These are phyloP conservation scores for Friedmanniomyces endolithicus DNA, from an alignment of 495 filamentous ascomycete species.

Conservation along the genomic window DNA sequence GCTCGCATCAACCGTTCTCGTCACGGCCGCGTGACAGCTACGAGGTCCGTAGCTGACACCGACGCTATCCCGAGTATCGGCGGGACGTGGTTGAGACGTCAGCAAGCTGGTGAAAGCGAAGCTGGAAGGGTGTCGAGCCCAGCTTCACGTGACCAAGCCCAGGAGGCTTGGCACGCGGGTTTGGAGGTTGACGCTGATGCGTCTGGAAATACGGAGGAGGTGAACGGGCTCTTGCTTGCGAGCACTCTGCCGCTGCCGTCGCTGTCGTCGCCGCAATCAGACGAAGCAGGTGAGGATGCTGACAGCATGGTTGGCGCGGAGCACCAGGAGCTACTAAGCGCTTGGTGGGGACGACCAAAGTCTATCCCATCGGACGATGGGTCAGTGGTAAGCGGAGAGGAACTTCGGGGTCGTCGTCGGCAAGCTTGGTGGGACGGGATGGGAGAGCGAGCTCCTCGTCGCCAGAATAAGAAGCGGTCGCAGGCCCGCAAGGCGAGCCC, in stretches of 20 bases:
- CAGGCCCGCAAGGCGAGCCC: not conserved
- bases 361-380: not conserved
- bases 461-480: not conserved
- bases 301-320: not conserved
- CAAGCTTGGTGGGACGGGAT: too few relatives aligned
- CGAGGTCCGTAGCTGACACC: too few relatives aligned
- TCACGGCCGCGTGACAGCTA: too few relatives aligned
- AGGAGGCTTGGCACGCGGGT: too few relatives aligned
- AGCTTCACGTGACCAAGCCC: too few relatives aligned
- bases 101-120: too few relatives aligned
- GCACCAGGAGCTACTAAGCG: not conserved
- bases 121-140: too few relatives aligned
- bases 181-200: too few relatives aligned
- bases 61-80: too few relatives aligned
- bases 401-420: not conserved
- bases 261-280: not conserved
- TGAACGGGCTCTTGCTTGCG: too few relatives aligned
- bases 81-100: too few relatives aligned
- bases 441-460: not conserved
- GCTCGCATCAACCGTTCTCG: not conserved
- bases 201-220: too few relatives aligned
- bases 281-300: not conserved
- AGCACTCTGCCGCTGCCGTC: not conserved
- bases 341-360: not conserved
- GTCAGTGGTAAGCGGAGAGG: not conserved